These are phyloP conservation scores for Ogataea siamensis DNA, from an alignment of 805 yeast species.

Conservation along the genomic window DNA sequence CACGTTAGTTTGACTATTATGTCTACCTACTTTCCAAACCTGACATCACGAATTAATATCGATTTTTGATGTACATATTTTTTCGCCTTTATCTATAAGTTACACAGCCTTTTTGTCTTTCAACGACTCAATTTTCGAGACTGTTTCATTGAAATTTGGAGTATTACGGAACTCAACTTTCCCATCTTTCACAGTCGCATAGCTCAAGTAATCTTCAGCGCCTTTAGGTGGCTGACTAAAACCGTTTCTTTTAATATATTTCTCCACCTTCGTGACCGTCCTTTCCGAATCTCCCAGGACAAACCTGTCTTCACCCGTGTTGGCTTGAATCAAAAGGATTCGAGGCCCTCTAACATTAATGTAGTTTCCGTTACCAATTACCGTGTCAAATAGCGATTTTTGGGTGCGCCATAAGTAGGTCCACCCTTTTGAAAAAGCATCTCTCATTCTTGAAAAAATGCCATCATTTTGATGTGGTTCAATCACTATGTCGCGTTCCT, in stretches of 20 bases:
- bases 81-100: slow-evolving; percentile 5
- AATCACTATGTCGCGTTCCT: slow-evolving; percentile 10
- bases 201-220: slow-evolving; percentile 46
- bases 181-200: slow-evolving; percentile 44
- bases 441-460: slow-evolving; percentile 1
- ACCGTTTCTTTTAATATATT: slow-evolving; percentile 18
- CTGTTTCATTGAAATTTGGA: slow-evolving; percentile 39
- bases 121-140: slow-evolving; percentile 30
- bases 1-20: slow-evolving; percentile 24
- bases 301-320: slow-evolving; percentile 31
- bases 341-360: slow-evolving; percentile 57
- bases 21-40: slow-evolving; percentile 8
- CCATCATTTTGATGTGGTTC: slow-evolving; percentile 16
- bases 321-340: slow-evolving; percentile 46
- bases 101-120: slow-evolving; percentile 15
- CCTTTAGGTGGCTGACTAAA: slow-evolving; percentile 22
- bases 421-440: background rate
- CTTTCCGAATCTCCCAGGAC: slow-evolving; percentile 7
- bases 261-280: slow-evolving; percentile 23
- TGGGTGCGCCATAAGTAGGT: slow-evolving; percentile 1
- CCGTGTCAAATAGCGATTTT: slow-evolving; percentile 8
- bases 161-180: slow-evolving; percentile 45
- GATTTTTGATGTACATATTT: slow-evolving; percentile 1
- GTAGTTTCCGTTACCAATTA: slow-evolving; percentile 42
- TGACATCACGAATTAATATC: no score